Evolutionary conservation across 345 rosid species (phyloP).

Genomic region (Linum trigynum): DNA sequence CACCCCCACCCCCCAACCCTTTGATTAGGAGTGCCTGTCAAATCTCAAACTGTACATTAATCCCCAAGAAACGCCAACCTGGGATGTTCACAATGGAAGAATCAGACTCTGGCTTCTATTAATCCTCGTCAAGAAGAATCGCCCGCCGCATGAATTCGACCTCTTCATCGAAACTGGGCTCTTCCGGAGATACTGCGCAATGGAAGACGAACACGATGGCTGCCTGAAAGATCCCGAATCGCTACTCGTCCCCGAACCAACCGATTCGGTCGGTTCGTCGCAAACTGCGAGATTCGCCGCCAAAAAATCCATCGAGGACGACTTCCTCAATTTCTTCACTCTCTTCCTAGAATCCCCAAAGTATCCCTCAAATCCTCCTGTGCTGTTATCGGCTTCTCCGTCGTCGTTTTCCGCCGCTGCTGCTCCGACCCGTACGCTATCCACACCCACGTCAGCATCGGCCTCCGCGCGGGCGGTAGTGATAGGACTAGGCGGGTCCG

Average conservation of each 20-base stretch:
- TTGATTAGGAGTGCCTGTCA: background rate
- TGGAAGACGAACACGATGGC: slow-evolving; percentile 27
- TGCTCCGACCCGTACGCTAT: slow-evolving; percentile 12
- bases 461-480: no score
- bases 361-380: background rate
- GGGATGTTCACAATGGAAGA: slow-evolving; percentile 15
- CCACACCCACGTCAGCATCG: background rate
- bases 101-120: slow-evolving; percentile 15
- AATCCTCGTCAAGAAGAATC: slow-evolving; percentile 29
- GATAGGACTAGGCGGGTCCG: no score
- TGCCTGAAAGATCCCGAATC: slow-evolving; percentile 17
- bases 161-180: slow-evolving; percentile 42
- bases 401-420: slow-evolving; percentile 6
- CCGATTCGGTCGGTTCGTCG: slow-evolving; percentile 16
- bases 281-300: slow-evolving; percentile 33
- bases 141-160: slow-evolving; percentile 54
- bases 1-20: no score
- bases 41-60: background rate
- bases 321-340: background rate
- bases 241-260: slow-evolving; percentile 6
- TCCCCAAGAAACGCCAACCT: background rate
- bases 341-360: background rate
- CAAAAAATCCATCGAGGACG: slow-evolving; percentile 50
- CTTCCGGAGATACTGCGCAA: slow-evolving; percentile 31
- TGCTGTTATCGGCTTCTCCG: background rate